These are phyloP conservation scores for Sugiyamaella qingdaonensis DNA, from an alignment of 805 yeast genomes.

Conservation along the genomic window DNA sequence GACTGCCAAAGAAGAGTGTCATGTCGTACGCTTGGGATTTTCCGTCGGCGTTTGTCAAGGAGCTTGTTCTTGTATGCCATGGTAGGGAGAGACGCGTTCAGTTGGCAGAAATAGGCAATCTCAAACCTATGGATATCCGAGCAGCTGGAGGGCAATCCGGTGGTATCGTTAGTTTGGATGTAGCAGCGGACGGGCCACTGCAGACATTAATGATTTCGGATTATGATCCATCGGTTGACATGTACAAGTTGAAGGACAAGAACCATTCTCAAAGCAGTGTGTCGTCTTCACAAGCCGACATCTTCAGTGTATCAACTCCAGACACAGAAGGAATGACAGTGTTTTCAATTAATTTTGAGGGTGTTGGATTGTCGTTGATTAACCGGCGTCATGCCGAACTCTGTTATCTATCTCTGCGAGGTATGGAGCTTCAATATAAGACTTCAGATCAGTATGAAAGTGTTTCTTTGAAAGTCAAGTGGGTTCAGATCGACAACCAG, in stretches of 20 bases:
- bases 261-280: slow-evolving; percentile 20
- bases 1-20: slow-evolving; percentile 81
- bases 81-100: slow-evolving; percentile 76
- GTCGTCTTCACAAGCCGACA: slow-evolving; percentile 14
- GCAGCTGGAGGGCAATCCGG: slow-evolving; percentile 32
- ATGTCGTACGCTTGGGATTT: slow-evolving; percentile 99
- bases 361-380: slow-evolving; percentile 82
- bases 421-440: slow-evolving; percentile 73
- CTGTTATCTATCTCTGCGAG: slow-evolving; percentile 76
- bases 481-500: slow-evolving; percentile 95
- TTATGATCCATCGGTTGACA: slow-evolving; percentile 71
- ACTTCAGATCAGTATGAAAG: slow-evolving; percentile 84
- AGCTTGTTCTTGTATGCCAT: slow-evolving; percentile 65
- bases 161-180: slow-evolving; percentile 76
- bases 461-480: slow-evolving; percentile 72
- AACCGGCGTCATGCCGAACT: slow-evolving; percentile 69
- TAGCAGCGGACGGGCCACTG: slow-evolving; percentile 93
- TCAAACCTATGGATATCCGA: slow-evolving; percentile 79
- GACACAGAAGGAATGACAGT: slow-evolving; percentile 52
- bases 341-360: slow-evolving; percentile 60
- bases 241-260: slow-evolving; percentile 52
- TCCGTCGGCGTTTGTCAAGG: slow-evolving; percentile 86
- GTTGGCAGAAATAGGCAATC: slow-evolving; percentile 87
- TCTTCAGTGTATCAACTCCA: slow-evolving; percentile 23
- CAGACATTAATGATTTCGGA: slow-evolving; percentile 82